Percentiles rank a stretch among this genome's conserved stretches.
These are phyloP conservation scores for Excoecaria agallocha DNA, from an alignment of 345 rosid species.

Conservation along the genomic window DNA sequence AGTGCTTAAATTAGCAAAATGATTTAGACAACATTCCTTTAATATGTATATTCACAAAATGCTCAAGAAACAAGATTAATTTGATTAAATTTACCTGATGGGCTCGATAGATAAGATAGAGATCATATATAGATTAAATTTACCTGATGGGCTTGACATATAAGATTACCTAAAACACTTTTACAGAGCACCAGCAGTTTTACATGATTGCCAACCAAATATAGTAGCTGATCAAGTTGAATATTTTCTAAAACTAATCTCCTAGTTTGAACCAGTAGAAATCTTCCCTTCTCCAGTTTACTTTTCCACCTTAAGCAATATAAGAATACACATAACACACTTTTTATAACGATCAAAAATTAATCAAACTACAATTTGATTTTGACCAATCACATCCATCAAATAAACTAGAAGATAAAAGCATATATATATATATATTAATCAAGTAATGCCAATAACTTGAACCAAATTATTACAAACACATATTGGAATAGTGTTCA, in stretches of 20 bases:
- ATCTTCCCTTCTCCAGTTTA: conserved; percentile 8
- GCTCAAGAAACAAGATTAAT: not conserved
- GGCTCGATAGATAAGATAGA: conserved; percentile 65
- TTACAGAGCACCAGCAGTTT: not conserved
- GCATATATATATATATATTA: too few species aligned
- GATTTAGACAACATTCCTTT: not conserved
- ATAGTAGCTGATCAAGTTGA: not conserved
- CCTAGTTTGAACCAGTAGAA: not conserved
- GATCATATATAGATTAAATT: too few species aligned
- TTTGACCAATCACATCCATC: too few species aligned
- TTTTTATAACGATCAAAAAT: conserved; percentile 1
- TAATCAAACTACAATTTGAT: too few species aligned
- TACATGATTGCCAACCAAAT: not conserved
- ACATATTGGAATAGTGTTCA: too few species aligned
- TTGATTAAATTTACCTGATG: conserved; percentile 47
- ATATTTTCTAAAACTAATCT: conserved; percentile 8
- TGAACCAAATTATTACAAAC: too few species aligned
- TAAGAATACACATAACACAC: conserved; percentile 5
- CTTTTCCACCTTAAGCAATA: conserved; percentile 16
- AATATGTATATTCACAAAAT: not conserved
- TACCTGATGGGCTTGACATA: too few species aligned
- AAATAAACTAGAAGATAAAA: too few species aligned
- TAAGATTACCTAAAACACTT: not conserved
- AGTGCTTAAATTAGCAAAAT: not conserved
- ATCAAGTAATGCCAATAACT: too few species aligned